A percentile compares a stretch with the other conserved stretches of the same genome.
phyloP scores from a whole-genome alignment of 129 eudicot genomes.

The Lonicera japonica region DNA sequence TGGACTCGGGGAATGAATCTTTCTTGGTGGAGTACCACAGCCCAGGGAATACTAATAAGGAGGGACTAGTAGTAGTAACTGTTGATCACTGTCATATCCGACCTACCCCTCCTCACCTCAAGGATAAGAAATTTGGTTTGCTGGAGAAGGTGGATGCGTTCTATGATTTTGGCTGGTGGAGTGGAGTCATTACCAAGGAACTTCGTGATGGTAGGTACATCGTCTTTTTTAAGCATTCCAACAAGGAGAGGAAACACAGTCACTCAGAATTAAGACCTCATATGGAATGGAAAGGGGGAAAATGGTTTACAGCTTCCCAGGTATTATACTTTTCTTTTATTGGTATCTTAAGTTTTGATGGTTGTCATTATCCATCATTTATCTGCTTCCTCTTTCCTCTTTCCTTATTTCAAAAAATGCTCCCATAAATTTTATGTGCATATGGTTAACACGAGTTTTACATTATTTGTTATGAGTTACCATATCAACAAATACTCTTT shows the following conservation, averaged over 20 bases:
- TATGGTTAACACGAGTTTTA: too few relatives aligned
- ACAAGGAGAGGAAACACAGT: constrained; percentile 40
- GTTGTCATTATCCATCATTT: too few relatives aligned
- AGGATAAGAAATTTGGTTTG: constrained; percentile 45
- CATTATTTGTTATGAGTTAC: too few relatives aligned
- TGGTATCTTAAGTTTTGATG: not conserved
- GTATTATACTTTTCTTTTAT: constrained; percentile 28
- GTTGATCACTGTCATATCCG: constrained; percentile 56
- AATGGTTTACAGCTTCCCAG: constrained; percentile 77
- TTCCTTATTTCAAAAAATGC: too few relatives aligned
- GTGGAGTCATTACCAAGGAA: constrained; percentile 64
- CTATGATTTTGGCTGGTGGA: constrained; percentile 74
- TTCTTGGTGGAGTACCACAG: constrained; percentile 53
- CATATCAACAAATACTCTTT: too few relatives aligned
- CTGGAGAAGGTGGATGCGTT: constrained; percentile 79
- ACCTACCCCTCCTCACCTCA: constrained; percentile 67
- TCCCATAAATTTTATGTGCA: too few relatives aligned
- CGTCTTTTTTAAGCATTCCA: constrained; percentile 52
- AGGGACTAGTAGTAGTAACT: constrained; percentile 26
- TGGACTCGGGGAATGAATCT: constrained; percentile 25
- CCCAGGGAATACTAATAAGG: constrained; percentile 20
- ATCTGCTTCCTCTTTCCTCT: too few relatives aligned
- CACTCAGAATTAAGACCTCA: constrained; percentile 54
- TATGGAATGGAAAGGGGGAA: constrained; percentile 85
- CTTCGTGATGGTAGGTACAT: constrained; percentile 64